Evolutionary conservation across 495 filamentous ascomycete species (phyloP).

Genomic region (Parachaetomium inaequale): DNA sequence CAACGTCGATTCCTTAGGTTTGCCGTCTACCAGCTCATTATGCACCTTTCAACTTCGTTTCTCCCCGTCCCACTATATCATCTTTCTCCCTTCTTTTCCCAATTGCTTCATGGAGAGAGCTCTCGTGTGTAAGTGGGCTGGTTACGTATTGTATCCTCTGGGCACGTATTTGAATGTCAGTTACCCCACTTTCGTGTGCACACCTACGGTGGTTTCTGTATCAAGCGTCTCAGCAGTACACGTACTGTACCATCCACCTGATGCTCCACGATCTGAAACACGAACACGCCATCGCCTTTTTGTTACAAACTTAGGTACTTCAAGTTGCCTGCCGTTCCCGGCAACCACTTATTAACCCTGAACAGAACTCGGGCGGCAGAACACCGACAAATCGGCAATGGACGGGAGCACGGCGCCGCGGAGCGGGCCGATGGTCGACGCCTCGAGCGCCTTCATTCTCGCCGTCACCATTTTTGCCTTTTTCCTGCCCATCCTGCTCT

Average conservation of each 20-base stretch:
- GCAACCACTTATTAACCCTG: not conserved
- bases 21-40: no score
- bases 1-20: no score
- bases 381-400: slow-evolving; percentile 8
- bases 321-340: not conserved
- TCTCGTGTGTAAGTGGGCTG: not conserved
- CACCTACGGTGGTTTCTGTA: not conserved
- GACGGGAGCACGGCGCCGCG: slow-evolving; percentile 15
- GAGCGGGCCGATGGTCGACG: slow-evolving; percentile 26
- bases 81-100: no score
- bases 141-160: not conserved
- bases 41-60: no score
- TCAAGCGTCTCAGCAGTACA: no score
- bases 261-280: slow-evolving; percentile 7
- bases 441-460: slow-evolving; percentile 40
- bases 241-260: not conserved
- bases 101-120: no score
- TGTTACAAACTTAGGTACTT: no score
- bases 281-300: not conserved
- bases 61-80: no score
- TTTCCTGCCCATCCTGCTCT: slow-evolving; percentile 44
- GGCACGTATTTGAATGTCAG: not conserved
- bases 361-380: not conserved
- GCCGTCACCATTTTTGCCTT: slow-evolving; percentile 46
- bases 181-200: not conserved